Evolutionary conservation across 2,329 filamentous ascomycete species (phyloP).

Genomic region (Trichothecium sympodiale): DNA sequence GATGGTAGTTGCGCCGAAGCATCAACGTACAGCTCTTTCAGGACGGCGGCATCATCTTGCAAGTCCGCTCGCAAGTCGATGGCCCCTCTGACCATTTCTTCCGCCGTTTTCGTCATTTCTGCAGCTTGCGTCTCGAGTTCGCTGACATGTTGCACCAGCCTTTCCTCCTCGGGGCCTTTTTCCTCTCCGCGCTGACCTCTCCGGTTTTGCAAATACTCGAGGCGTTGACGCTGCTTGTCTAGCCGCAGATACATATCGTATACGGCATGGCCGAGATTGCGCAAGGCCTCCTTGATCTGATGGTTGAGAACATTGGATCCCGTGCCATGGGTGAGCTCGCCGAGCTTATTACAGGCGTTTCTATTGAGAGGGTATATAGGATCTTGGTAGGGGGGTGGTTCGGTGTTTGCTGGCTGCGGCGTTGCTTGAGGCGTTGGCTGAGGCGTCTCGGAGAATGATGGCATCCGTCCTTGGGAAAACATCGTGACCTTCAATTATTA

Average conservation of each 20-base stretch:
- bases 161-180: slow-evolving; percentile 22
- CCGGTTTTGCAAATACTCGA: slow-evolving; percentile 20
- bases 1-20: slow-evolving; percentile 8
- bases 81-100: slow-evolving; percentile 32
- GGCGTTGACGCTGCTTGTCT: slow-evolving; percentile 21
- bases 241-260: slow-evolving; percentile 38
- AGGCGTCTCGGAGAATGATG: no score
- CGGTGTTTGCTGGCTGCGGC: no score
- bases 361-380: slow-evolving; percentile 33
- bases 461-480: no score
- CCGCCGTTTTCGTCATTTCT: slow-evolving; percentile 30
- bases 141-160: slow-evolving; percentile 26
- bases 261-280: slow-evolving; percentile 32
- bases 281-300: slow-evolving; percentile 33
- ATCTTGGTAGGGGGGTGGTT: slow-evolving; percentile 37
- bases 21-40: slow-evolving; percentile 22
- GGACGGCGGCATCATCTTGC: slow-evolving; percentile 33
- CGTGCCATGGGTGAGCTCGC: slow-evolving; percentile 29
- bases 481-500: no score
- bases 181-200: slow-evolving; percentile 24
- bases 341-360: slow-evolving; percentile 24
- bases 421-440: no score
- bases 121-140: slow-evolving; percentile 28
- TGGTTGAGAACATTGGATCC: slow-evolving; percentile 30
- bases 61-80: slow-evolving; percentile 39